Evolutionary conservation across 2,329 filamentous ascomycete species (phyloP).

Genomic region (Aspergillus sp.): DNA sequence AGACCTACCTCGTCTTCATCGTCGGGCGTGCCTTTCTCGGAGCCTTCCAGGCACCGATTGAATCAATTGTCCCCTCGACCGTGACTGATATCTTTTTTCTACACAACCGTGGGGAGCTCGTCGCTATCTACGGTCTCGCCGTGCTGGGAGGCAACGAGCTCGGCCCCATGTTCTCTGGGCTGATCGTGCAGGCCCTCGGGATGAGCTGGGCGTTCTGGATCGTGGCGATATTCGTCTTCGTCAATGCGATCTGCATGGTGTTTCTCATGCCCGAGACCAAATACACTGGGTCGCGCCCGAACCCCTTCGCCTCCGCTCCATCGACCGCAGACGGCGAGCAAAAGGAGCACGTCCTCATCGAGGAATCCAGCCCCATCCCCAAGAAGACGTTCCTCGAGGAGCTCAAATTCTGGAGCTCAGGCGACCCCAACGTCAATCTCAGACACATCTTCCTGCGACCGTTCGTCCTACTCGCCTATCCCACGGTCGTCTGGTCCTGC

Average conservation of each 20-base stretch:
- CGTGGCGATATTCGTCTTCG: constrained; percentile 4
- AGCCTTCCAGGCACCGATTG: neutral
- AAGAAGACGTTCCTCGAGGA: neutral
- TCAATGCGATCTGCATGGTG: constrained; percentile 1
- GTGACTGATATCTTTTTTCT: constrained; percentile 4
- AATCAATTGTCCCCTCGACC: neutral
- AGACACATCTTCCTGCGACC: neutral
- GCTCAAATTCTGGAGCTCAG: neutral
- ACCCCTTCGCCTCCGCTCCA: neutral
- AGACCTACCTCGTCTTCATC: neutral
- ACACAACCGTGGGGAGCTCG: neutral
- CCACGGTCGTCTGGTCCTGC: constrained; percentile 3
- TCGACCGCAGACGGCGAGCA: neutral
- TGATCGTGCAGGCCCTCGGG: constrained; percentile 3
- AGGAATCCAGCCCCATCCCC: neutral
- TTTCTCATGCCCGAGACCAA: constrained; percentile 4
- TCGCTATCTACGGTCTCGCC: neutral
- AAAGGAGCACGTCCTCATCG: neutral
- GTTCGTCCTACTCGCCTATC: constrained; percentile 1
- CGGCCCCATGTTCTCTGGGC: constrained; percentile 1
- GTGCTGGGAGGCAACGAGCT: constrained; percentile 3
- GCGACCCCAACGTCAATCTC: neutral
- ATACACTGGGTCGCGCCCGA: neutral
- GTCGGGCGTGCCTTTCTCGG: neutral
- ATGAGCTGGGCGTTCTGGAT: constrained; percentile 7